Base-by-base conservation (phyloP, 441 rosid species). In the Biscutella laevigata region DNA sequence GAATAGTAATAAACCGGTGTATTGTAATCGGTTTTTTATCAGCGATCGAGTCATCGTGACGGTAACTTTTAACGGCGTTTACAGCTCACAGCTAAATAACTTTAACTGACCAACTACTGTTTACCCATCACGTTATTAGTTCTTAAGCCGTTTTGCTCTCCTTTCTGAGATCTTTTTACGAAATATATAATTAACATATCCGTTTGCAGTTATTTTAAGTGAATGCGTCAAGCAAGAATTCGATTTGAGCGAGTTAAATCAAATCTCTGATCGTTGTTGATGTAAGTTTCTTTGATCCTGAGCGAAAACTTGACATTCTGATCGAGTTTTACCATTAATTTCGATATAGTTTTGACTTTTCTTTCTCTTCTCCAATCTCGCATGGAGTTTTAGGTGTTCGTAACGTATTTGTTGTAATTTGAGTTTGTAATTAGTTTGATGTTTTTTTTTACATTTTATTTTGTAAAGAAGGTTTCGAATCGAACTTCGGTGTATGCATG, bases 151-250 rank as follows among this genome's bases (percentile, higher is more conserved):
- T 53, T 53, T 42, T 7, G 13, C 16, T 27, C 21, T 25, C 16
- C 42, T 10, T 50, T 43, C 29, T 8, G 57, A 39, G 45, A 59
- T 53, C 11, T 45, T 65, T 50, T 42, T 34, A n/a, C 22, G 11
- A 45, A 28, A 43, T 1, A 8, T n/a, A n/a, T n/a, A n/a, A n/a
- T n/a, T n/a, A 33, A 27, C 36, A 10, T 14, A 20, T 35, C 25
- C 21, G 20, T 34, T 65, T 26, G n/a, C n/a, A n/a, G n/a, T n/a
- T n/a, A n/a, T n/a, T n/a, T 4, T 0, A 39, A 66, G 71, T 66
- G 65, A 39, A 59, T 66, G 70, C 70, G 55, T 58, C n/a, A 58
- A 59, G 70, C 60, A 51, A 53, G 51, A 53, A 52, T 14, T 57
- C 6, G 28, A 39, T 59, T 66, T 8, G 37, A 29, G n/a, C 17